Evolutionary conservation across 139 green algal genomes (phyloP).

Genomic region (Chlorella sp.): DNA sequence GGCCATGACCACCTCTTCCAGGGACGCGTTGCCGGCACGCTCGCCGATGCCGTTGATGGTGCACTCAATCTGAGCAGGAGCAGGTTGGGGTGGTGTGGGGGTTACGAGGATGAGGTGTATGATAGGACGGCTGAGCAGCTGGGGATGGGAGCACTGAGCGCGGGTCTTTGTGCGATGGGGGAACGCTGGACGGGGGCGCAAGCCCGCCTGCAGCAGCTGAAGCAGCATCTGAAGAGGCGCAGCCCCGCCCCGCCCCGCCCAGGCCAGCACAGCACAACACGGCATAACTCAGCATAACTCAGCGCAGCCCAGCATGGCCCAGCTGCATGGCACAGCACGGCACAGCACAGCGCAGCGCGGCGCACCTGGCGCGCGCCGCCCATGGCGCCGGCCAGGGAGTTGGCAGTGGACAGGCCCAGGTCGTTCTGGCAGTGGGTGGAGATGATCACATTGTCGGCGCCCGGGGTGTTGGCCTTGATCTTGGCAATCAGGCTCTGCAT

Average conservation of each 20-base stretch:
- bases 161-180: too few species aligned
- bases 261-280: neutral
- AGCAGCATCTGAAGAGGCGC: neutral
- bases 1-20: slow-evolving; percentile 98
- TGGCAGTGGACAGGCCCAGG: slow-evolving; percentile 97
- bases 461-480: slow-evolving; percentile 91
- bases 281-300: too few species aligned
- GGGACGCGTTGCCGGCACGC: slow-evolving; percentile 95
- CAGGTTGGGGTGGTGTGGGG: neutral
- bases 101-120: too few species aligned
- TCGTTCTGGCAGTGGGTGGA: slow-evolving; percentile 99
- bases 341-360: neutral
- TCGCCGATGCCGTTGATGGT: slow-evolving; percentile 99
- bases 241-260: too few species aligned
- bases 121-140: too few species aligned
- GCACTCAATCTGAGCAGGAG: slow-evolving; percentile 91
- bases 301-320: too few species aligned
- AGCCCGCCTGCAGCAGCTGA: too few species aligned
- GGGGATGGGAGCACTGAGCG: too few species aligned
- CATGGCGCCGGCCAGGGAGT: slow-evolving; percentile 83
- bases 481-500: slow-evolving; percentile 78
- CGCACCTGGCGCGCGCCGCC: slow-evolving; percentile 58
- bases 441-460: slow-evolving; percentile 88
- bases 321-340: too few species aligned
- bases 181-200: too few species aligned